A percentile compares a stretch with the other conserved stretches of the same genome.
phyloP scores from a whole-genome alignment of 441 rosid genomes.

The Erysimum cheiri region DNA sequence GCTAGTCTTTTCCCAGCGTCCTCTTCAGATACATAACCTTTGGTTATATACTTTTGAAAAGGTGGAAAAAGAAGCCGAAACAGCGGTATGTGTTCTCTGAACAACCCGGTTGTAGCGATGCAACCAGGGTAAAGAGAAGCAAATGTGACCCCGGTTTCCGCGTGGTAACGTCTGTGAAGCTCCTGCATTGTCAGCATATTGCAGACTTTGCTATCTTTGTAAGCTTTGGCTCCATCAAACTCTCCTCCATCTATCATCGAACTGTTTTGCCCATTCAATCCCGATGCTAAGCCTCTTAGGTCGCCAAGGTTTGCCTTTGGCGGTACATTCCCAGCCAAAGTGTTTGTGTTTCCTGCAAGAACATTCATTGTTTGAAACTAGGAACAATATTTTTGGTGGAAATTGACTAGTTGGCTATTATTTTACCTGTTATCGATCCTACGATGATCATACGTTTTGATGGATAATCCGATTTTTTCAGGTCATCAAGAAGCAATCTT shows the following conservation, averaged over 20 bases:
- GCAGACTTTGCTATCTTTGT: conserved; percentile 95
- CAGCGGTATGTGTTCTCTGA: conserved; percentile 83
- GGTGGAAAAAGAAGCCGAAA: conserved; percentile 88
- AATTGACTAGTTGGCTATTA: background rate
- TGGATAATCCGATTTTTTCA: conserved; percentile 75
- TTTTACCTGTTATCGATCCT: conserved; percentile 86
- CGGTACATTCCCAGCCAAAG: conserved; percentile 91
- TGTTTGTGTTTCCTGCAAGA: conserved; percentile 77
- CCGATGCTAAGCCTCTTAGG: conserved; percentile 78
- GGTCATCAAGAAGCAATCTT: conserved; percentile 74
- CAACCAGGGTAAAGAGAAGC: conserved; percentile 97
- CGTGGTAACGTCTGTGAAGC: conserved; percentile 83
- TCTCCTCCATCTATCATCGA: conserved; percentile 93
- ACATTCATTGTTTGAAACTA: conserved; percentile 19
- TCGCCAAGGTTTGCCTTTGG: conserved; percentile 96
- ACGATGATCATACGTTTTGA: conserved; percentile 85
- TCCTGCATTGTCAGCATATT: conserved; percentile 95
- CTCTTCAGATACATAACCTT: conserved; percentile 90
- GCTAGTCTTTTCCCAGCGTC: conserved; percentile 95
- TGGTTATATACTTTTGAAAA: conserved; percentile 90
- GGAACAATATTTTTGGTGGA: background rate
- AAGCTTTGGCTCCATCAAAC: conserved; percentile 95
- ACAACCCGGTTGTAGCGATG: conserved; percentile 92
- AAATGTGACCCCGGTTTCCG: conserved; percentile 77
- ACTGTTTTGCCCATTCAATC: conserved; percentile 69